Conservation (phyloP, 1,284 basidiomycete genomes). For the Austroboletus olivaceoglutinosus region DNA sequence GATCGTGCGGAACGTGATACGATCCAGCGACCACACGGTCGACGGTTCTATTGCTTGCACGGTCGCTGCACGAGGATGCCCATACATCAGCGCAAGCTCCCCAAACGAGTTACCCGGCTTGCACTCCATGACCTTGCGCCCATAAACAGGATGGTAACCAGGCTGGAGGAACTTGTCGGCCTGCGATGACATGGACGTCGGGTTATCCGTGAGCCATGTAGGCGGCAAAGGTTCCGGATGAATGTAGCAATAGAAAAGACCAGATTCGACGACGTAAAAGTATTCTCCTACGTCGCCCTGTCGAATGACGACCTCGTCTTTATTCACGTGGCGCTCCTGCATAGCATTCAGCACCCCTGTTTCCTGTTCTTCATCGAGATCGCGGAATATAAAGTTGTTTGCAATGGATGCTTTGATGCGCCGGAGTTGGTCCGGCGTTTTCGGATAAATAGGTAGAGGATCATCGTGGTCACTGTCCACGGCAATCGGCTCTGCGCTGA, state of each 20-base stretch:
- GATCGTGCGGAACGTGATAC: slow-evolving; percentile 98
- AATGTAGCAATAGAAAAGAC: slow-evolving; percentile 86
- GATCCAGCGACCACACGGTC: slow-evolving; percentile 93
- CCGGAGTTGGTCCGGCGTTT: slow-evolving; percentile 80
- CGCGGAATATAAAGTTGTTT: slow-evolving; percentile 93
- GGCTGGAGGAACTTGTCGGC: slow-evolving; percentile 57
- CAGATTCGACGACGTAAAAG: slow-evolving; percentile 96
- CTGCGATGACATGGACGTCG: slow-evolving; percentile 37
- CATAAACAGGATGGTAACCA: slow-evolving; percentile 67
- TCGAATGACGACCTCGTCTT: slow-evolving; percentile 86
- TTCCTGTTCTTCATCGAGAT: slow-evolving; percentile 95
- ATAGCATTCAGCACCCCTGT: slow-evolving; percentile 92
- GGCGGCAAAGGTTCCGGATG: slow-evolving; percentile 62
- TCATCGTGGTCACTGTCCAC: slow-evolving; percentile 70
- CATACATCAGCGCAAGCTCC: slow-evolving; percentile 97
- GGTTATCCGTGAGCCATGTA: slow-evolving; percentile 47
- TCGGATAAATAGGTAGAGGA: slow-evolving; percentile 74
- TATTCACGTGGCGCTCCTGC: slow-evolving; percentile 78
- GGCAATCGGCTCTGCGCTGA: slow-evolving; percentile 95
- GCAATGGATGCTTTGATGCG: slow-evolving; percentile 87
- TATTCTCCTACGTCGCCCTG: slow-evolving; percentile 97
- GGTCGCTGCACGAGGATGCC: slow-evolving; percentile 92
- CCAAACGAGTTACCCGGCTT: slow-evolving; percentile 89
- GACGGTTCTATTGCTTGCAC: slow-evolving; percentile 84
- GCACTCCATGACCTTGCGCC: slow-evolving; percentile 85